Conservation (phyloP, 2,329 filamentous ascomycete genomes). For the Podosphaera fusca region DNA sequence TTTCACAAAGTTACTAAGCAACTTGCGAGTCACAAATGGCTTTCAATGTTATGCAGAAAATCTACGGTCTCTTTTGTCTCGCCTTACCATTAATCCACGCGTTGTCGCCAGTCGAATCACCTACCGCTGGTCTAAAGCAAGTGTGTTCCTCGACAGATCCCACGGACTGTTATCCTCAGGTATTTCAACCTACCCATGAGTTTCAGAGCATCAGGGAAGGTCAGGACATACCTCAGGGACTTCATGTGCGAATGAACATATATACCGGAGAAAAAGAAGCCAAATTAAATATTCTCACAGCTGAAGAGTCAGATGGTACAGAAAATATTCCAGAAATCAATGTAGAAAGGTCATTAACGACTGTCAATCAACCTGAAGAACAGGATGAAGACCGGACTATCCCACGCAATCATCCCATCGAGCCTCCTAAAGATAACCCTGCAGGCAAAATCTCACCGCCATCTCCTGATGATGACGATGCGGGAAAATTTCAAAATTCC, state of each 20-base stretch:
- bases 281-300: slow-evolving; percentile 34
- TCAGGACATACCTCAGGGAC: slow-evolving; percentile 39
- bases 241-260: slow-evolving; percentile 44
- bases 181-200: slow-evolving; percentile 39
- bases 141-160: slow-evolving; percentile 40
- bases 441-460: slow-evolving; percentile 34
- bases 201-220: slow-evolving; percentile 40
- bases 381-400: slow-evolving; percentile 17
- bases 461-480: slow-evolving; percentile 20
- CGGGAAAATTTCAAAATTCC: slow-evolving; percentile 23
- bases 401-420: slow-evolving; percentile 20
- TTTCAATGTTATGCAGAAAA: neutral
- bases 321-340: slow-evolving; percentile 16
- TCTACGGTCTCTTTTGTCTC: neutral
- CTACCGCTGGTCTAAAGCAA: slow-evolving; percentile 24
- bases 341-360: slow-evolving; percentile 21
- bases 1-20: neutral
- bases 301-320: slow-evolving; percentile 27
- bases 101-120: slow-evolving; percentile 6
- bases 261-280: slow-evolving; percentile 40
- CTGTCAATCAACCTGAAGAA: slow-evolving; percentile 9
- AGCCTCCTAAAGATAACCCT: slow-evolving; percentile 31
- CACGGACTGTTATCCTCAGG: slow-evolving; percentile 39
- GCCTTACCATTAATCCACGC: too few relatives aligned
- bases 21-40: neutral